Conservation (phyloP, 345 rosid species). For the Eucalyptus leucophloia region DNA sequence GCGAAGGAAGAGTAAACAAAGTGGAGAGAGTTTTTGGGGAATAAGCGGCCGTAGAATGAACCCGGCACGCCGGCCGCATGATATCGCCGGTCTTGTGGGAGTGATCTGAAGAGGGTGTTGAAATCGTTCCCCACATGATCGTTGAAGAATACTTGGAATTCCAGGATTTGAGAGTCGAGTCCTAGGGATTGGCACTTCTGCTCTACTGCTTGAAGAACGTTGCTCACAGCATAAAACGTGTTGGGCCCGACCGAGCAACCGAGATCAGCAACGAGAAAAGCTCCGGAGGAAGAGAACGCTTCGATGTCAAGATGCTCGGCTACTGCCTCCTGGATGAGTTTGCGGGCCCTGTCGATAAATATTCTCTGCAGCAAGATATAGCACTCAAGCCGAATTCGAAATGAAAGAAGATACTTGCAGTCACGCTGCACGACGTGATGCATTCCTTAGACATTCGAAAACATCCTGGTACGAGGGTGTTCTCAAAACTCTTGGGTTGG, state of each 20-base stretch:
- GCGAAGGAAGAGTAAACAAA: neutral
- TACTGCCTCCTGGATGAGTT: neutral
- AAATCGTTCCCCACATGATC: constrained; percentile 3
- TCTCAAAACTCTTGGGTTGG: neutral
- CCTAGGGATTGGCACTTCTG: neutral
- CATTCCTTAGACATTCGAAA: neutral
- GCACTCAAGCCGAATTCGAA: neutral
- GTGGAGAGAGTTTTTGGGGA: neutral
- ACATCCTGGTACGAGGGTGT: neutral
- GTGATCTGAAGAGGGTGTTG: neutral
- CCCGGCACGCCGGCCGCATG: neutral
- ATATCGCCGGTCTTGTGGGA: neutral
- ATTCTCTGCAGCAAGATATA: neutral
- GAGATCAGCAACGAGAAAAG: neutral
- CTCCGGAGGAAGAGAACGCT: neutral
- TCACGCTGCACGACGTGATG: neutral
- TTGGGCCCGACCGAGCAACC: constrained; percentile 8
- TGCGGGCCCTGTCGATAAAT: neutral
- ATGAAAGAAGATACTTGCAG: neutral
- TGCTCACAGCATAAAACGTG: neutral
- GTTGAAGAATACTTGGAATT: constrained; percentile 4
- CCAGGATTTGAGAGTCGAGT: neutral
- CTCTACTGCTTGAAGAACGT: neutral
- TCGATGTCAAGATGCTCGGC: neutral
- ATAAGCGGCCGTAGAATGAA: neutral